Evolutionary conservation across 495 filamentous ascomycete species (phyloP), one percentile per base, ranked within the genome.

Genomic region (Annulohypoxylon moriforme): DNA sequence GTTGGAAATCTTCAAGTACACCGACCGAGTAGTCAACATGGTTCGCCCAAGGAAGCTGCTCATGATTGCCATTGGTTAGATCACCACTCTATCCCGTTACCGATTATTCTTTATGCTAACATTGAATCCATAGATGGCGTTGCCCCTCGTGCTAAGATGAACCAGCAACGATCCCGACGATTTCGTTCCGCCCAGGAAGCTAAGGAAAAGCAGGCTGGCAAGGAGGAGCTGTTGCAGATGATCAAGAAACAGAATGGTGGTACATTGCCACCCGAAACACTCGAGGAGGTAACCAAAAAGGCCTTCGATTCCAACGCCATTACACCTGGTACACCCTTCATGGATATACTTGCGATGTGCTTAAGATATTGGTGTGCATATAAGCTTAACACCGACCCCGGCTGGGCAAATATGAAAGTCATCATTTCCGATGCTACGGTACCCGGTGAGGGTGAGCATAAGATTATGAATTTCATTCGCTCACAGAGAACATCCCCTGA

Each of bases 231-330:
- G 31, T 81, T 92, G 62, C 93, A 94, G 74, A 82, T 97, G 84
- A 86, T 97, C 27, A 88, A 87, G 76, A 87, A 89, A 57, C 89
- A 95, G 69, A 89, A 90, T 66, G 89, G 87, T 24, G 88, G 85
- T 52, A 84, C 80, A 47, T 79, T 86, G 25, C 85, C 92, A 65
- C 84, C 89, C 55, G 86, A 87, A 42, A 83, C 89, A 1, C 77
- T 87, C 65, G 87, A 92, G 69, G 83, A 87, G 63, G 87, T 91
- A 29, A 82, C 89, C 60, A 91, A 98, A 79, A 97, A 97, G 82
- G 95, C 94, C 1, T 99, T 97, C 89, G 96, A 99, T 78, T 93
- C 93, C 76, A 99, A 99, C 76, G 91, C 94, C 56, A 99, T 99
- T 75, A 99, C 96, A 4, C 96, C 96, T 9, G 96, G 96, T 71